These are phyloP conservation scores for Microstegium vimineum DNA, from an alignment of 176 grass and related monocot genomes.

Conservation along the genomic window DNA sequence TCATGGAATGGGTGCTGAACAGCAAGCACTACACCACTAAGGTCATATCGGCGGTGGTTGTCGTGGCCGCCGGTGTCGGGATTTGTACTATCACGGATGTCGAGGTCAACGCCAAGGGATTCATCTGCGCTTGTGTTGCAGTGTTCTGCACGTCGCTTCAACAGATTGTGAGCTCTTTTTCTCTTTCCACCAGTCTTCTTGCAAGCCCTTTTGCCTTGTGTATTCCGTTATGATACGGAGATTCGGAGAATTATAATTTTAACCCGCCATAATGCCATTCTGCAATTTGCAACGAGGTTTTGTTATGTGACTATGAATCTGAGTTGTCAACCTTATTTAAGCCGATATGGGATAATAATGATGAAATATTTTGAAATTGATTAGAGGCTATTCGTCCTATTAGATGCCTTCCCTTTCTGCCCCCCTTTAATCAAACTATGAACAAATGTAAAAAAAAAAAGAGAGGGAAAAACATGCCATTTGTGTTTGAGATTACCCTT, in stretches of 20 bases:
- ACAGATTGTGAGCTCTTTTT: constrained; percentile 68
- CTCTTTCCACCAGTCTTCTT: not conserved
- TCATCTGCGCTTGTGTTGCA: constrained; percentile 78
- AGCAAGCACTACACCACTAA: constrained; percentile 77
- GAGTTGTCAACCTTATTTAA: not conserved
- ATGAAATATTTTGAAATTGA: not conserved
- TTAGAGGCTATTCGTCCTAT: not conserved
- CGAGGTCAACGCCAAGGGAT: constrained; percentile 85
- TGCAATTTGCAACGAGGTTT: not conserved
- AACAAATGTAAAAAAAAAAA: too few species aligned
- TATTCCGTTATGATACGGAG: not conserved
- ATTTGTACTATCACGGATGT: constrained; percentile 89
- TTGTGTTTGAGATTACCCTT: not conserved
- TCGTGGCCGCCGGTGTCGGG: constrained; percentile 79
- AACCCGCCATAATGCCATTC: not conserved
- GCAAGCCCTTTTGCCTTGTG: not conserved
- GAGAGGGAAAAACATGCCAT: not conserved
- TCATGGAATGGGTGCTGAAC: constrained; percentile 82
- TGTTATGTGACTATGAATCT: not conserved
- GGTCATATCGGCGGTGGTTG: constrained; percentile 62
- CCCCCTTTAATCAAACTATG: not conserved
- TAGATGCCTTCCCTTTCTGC: constrained; percentile 3
- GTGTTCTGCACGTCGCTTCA: constrained; percentile 92
- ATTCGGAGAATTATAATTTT: not conserved
- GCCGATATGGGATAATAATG: not conserved